phyloP scores from a whole-genome alignment of 768 basidiomycete genomes.

The Panellus pusillus region DNA sequence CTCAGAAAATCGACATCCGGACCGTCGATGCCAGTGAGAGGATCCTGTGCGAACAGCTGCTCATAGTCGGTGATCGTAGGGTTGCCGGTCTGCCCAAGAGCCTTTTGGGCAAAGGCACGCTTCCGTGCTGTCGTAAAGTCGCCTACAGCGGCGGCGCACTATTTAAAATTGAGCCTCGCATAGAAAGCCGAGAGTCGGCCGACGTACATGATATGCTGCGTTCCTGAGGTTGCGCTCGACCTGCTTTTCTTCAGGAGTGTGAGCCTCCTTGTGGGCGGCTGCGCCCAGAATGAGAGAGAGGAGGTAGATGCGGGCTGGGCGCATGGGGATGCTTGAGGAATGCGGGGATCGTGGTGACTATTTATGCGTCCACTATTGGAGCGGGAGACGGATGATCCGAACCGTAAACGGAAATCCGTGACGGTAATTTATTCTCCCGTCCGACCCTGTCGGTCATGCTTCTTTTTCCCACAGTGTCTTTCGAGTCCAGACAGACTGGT shows the following conservation, averaged over 20 bases:
- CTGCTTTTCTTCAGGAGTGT: conserved; percentile 45
- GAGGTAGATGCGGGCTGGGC: conserved; percentile 21
- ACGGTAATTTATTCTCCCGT: conserved; percentile 1
- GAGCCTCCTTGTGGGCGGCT: conserved; percentile 44
- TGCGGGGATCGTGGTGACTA: not conserved
- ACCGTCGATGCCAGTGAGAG: conserved; percentile 19
- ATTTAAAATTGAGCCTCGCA: not conserved
- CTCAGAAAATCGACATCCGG: conserved; percentile 37
- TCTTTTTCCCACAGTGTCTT: conserved; percentile 4
- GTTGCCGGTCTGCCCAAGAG: conserved; percentile 34
- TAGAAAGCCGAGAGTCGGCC: not conserved
- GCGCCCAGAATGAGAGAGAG: conserved; percentile 25
- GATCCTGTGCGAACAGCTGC: conserved; percentile 41
- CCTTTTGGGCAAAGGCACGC: conserved; percentile 46
- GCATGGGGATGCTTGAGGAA: not conserved
- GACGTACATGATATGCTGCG: conserved; percentile 51
- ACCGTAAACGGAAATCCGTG: not conserved
- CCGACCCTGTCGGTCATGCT: conserved; percentile 10
- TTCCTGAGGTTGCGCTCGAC: conserved; percentile 49
- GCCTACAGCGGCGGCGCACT: conserved; percentile 56
- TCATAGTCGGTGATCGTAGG: conserved; percentile 39
- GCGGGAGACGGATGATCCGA: conserved; percentile 8
- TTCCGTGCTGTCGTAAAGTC: conserved; percentile 51
- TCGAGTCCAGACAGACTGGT: too few relatives aligned
- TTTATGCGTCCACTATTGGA: conserved; percentile 10